Evolutionary conservation across 306 rosid genomes (phyloP).

Genomic region (Quercus agrifolia): DNA sequence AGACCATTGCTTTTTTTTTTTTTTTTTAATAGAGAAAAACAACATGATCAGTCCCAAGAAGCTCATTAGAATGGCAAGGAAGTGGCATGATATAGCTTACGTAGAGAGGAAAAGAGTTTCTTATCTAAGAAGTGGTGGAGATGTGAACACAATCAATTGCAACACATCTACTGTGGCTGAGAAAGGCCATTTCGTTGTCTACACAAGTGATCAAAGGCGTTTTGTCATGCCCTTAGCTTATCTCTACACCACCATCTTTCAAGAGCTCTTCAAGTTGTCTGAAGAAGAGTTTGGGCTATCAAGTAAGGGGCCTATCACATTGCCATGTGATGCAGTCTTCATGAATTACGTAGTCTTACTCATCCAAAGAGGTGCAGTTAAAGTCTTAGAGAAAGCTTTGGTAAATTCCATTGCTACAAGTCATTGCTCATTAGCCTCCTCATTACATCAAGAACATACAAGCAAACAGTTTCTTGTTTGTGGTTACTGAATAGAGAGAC

Average conservation of each 20-base stretch:
- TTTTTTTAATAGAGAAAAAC: not conserved
- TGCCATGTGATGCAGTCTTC: conserved; percentile 38
- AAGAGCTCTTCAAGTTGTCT: conserved; percentile 22
- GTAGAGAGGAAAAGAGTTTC: not conserved
- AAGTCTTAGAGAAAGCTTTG: conserved; percentile 16
- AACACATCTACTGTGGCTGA: not conserved
- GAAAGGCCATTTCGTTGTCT: conserved; percentile 25
- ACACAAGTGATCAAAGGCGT: conserved; percentile 18
- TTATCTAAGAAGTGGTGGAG: not conserved
- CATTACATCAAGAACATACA: not conserved
- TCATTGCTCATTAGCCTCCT: not conserved
- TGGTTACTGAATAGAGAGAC: not conserved
- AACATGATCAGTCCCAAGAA: not conserved
- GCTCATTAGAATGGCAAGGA: not conserved
- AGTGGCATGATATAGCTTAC: not conserved
- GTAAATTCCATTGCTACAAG: not conserved
- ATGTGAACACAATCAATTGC: not conserved
- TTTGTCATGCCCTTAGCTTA: conserved; percentile 25
- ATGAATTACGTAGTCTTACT: conserved; percentile 23
- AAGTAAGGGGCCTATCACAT: conserved; percentile 19
- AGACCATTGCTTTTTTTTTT: not conserved
- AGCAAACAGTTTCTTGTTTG: not conserved
- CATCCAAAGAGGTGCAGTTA: conserved; percentile 18
- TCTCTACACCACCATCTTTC: conserved; percentile 16
- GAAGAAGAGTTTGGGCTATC: conserved; percentile 32